Evolutionary conservation across 768 basidiomycete species (phyloP).

Genomic region (Suillus lakei): DNA sequence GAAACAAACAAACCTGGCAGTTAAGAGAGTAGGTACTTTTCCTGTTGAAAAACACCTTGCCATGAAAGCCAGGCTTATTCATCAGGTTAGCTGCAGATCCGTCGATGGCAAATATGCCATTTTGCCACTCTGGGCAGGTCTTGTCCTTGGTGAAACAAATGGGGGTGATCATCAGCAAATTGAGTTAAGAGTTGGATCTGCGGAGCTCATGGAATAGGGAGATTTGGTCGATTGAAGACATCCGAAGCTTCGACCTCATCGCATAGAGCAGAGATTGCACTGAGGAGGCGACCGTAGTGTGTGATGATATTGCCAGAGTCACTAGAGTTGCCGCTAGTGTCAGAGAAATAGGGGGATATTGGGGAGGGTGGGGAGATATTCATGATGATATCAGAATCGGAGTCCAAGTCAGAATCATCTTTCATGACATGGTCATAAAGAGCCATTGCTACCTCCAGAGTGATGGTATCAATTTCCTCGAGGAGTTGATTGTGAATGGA

Average conservation of each 20-base stretch:
- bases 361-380: background rate
- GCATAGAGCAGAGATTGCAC: background rate
- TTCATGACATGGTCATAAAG: background rate
- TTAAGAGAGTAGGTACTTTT: constrained; percentile 22
- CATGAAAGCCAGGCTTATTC: constrained; percentile 17
- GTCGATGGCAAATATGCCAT: constrained; percentile 12
- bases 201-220: background rate
- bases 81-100: constrained; percentile 18
- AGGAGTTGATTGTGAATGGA: background rate
- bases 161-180: background rate
- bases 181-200: background rate
- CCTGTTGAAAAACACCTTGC: constrained; percentile 23
- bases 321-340: background rate
- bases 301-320: background rate
- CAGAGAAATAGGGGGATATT: background rate
- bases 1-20: background rate
- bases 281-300: background rate
- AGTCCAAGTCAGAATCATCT: background rate
- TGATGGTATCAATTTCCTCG: background rate
- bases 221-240: background rate
- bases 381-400: background rate
- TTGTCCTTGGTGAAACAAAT: constrained; percentile 18
- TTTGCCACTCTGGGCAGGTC: constrained; percentile 8
- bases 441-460: background rate
- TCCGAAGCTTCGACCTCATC: background rate